A percentile compares a stretch with the other conserved stretches of the same genome.
Evolutionary conservation across 1,284 basidiomycete species (phyloP).

Genomic region (Ceratobasidium theobromae): DNA sequence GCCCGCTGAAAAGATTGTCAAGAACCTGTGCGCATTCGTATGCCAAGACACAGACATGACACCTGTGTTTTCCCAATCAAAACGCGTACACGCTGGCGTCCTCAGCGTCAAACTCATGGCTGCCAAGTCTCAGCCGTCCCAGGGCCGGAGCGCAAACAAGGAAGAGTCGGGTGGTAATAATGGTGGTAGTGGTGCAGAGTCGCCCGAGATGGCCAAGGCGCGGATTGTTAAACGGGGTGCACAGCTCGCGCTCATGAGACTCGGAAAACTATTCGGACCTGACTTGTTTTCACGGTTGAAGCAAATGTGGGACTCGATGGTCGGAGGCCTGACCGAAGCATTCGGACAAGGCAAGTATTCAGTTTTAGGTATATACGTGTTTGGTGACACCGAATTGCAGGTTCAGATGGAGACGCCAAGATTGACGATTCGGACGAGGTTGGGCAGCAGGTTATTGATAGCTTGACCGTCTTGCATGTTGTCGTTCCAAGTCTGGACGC

Average conservation of each 20-base stretch:
- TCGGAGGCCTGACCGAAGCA: slow-evolving; percentile 70
- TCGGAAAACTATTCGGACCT: slow-evolving; percentile 79
- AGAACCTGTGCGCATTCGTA: slow-evolving; percentile 95
- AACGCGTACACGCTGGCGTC: slow-evolving; percentile 68
- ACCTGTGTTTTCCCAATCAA: slow-evolving; percentile 78
- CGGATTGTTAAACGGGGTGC: slow-evolving; percentile 74
- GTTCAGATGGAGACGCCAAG: slow-evolving; percentile 45
- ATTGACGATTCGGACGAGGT: slow-evolving; percentile 62
- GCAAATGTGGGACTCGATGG: slow-evolving; percentile 93
- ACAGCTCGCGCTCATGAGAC: slow-evolving; percentile 74
- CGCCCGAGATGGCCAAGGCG: slow-evolving; percentile 52
- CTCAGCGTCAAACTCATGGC: slow-evolving; percentile 63
- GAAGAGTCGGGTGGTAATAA: too few species aligned
- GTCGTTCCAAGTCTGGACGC: slow-evolving; percentile 76
- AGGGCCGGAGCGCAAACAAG: slow-evolving; percentile 54
- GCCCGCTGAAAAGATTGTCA: slow-evolving; percentile 91
- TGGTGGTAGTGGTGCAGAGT: too few species aligned
- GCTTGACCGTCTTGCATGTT: slow-evolving; percentile 85
- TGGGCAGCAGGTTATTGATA: slow-evolving; percentile 93
- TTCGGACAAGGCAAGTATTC: slow-evolving; percentile 58
- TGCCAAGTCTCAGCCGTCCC: slow-evolving; percentile 41
- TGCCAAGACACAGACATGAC: slow-evolving; percentile 90
- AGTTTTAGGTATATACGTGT: not conserved
- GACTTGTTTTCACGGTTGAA: slow-evolving; percentile 76
- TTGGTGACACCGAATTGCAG: slow-evolving; percentile 47